Percentiles rank a stretch among this genome's conserved stretches.
Conservation (phyloP, 2,329 filamentous ascomycete species). For the Neonectria magnoliae region DNA sequence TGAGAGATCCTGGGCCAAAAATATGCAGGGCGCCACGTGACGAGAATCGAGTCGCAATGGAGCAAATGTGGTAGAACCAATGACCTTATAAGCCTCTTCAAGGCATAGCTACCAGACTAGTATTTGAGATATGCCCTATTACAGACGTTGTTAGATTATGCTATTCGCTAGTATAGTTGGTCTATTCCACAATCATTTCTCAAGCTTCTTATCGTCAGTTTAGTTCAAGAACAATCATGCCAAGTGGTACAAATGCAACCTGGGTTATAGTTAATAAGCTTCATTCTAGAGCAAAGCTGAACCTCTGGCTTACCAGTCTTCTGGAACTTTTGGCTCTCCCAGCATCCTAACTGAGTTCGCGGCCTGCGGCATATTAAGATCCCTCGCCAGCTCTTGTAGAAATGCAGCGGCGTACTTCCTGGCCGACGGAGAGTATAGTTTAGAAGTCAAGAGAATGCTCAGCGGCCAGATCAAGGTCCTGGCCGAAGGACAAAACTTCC, state of each 20-base stretch:
- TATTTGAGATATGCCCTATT: too few relatives aligned
- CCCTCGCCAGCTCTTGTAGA: conserved; percentile 33
- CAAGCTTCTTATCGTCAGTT: too few relatives aligned
- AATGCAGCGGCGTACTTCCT: conserved; percentile 26
- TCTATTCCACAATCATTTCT: too few relatives aligned
- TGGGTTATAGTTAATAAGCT: background rate
- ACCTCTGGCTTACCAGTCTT: conserved; percentile 31
- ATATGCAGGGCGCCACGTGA: background rate
- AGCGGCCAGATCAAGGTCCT: conserved; percentile 40
- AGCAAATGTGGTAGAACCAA: too few relatives aligned
- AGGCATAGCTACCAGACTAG: too few relatives aligned
- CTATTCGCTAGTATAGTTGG: too few relatives aligned
- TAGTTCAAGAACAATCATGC: background rate
- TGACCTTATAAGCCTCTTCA: too few relatives aligned
- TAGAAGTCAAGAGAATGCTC: conserved; percentile 28
- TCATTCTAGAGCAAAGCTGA: background rate
- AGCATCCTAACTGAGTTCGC: conserved; percentile 16
- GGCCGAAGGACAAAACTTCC: conserved; percentile 33
- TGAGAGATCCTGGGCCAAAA: too few relatives aligned
- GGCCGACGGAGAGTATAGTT: conserved; percentile 16
- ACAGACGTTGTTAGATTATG: too few relatives aligned
- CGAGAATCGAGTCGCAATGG: background rate
- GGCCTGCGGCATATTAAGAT: conserved; percentile 35
- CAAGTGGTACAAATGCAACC: background rate
- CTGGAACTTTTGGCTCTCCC: conserved; percentile 4